Base-by-base conservation (phyloP, 176 grass and related monocot species). In the Phyllostachys edulis region DNA sequence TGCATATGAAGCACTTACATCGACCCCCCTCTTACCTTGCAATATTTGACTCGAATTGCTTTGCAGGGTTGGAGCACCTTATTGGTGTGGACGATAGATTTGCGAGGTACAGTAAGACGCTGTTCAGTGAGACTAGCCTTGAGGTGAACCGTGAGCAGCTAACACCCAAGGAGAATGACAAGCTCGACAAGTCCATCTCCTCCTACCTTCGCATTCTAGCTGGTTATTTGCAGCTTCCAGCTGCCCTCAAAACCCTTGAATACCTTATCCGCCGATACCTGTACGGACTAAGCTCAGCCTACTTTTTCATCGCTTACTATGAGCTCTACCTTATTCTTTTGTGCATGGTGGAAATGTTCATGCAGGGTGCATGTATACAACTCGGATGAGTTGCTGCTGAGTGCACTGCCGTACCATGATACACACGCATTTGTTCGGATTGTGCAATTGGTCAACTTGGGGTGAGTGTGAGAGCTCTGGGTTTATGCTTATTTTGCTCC, bases 281-380 rank as follows among this genome's bases (percentile, higher is more conserved):
- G 96, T 98, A 95, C 1, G 77, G 38, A 79, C 50, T 49, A 24
- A 40, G 56, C 80, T 69, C 29, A 73, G 23, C 39, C 39, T 80
- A 49, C 39, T 84, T 84, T 63, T 40, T 41, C 9, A n/a, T 87
- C 40, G 36, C 34, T 63, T n/a, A 10, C 38, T 24, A 20, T 0
- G 6, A 80, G 23, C 39, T 69, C 54, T 83, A 82, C 23, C 81
- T 80, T 51, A 82, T 86, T 80, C 47, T 65, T 56, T 65, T 86
- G 24, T 86, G 67, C 71, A 51, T 78, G 38, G 29, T 51, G 80
- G 65, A 85, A 72, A 82, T 90, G 55, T 71, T 92, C 14, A 55
- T 93, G 72, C 54, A 98, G 96, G 85, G 89, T 98, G 82, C 93
- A 98, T 90, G 82, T 95, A 49, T 98, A 93, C 85, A 95, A 98